These are phyloP conservation scores for Talaromyces ruber DNA, from an alignment of 495 filamentous ascomycete species.

Conservation along the genomic window DNA sequence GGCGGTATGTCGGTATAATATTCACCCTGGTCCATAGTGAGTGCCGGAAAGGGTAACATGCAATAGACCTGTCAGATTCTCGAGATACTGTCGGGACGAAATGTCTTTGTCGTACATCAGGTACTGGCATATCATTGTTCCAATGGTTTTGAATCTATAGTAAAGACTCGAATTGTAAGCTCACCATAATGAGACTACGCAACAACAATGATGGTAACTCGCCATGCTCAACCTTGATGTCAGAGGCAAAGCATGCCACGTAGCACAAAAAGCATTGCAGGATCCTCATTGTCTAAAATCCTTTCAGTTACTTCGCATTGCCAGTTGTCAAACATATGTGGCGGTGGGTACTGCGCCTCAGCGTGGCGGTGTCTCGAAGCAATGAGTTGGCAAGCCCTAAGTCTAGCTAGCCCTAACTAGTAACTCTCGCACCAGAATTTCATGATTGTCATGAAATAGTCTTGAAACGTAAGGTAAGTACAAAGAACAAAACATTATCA, in stretches of 20 bases:
- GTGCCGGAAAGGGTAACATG: background rate
- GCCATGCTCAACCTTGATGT: background rate
- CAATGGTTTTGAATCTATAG: background rate
- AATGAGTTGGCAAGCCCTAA: background rate
- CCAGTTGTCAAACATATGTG: background rate
- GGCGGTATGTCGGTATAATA: background rate
- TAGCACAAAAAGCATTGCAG: background rate
- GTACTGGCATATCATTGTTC: background rate
- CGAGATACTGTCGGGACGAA: background rate
- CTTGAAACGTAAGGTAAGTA: background rate
- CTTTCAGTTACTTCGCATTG: background rate
- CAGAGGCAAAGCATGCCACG: background rate
- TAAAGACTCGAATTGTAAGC: background rate
- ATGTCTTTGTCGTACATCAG: background rate
- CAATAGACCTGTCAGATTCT: background rate
- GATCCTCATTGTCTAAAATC: background rate
- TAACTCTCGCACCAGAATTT: background rate
- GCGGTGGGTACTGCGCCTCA: conserved; percentile 1
- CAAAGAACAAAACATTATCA: background rate
- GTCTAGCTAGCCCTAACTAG: background rate
- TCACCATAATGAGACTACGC: background rate
- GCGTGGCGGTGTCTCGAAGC: background rate
- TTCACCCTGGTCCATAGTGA: background rate
- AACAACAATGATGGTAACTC: background rate
- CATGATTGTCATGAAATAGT: background rate